Evolutionary conservation across 2,329 filamentous ascomycete genomes (phyloP), one percentile per base, ranked within the genome.

Genomic region (Parafenestella ontariensis): DNA sequence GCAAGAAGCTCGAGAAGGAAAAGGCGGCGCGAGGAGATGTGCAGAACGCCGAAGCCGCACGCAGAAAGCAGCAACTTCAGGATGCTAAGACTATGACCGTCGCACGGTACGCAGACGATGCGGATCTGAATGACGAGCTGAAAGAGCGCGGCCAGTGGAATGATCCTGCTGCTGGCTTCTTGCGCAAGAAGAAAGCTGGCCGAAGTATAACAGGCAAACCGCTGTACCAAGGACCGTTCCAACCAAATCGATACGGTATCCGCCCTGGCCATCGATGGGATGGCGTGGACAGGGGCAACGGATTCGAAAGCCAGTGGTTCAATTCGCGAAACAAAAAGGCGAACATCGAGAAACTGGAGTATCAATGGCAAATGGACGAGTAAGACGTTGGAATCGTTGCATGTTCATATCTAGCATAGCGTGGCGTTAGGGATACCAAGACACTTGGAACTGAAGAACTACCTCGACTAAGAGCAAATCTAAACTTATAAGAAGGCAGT

Each of bases 361-460:
- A 97, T 76, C 87, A 89, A 28, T 99, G 94, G 95, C 91, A 97
- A 81, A 95, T 96, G 89, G 95, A 97, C 78, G 91, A 92, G 76
- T 95, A 56, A 55, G 37, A 20, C 9, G 7, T 23, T 18, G 15
- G 11, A 46, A 31, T 5, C 17, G 5, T 11, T 18, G 24, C 15
- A 24, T 24, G 20, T 44, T 21, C 33, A 18, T 46, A 29, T 33
- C 42, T 26, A 41, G 54, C 54, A 56, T 56, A 49, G 54, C 54
- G 49, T 29, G 54, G 54, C 49, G 49, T 49, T 49, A 3, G 43
- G 29, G 37, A 17, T 34, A 13, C 5, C 15, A 33, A 33, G 3
- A 8, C 13, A 33, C 4, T 29, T 20, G 15, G 18, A 24, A 23
- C 20, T 23, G 10, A 39, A 39, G 20, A 18, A 40, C 11, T 15